Evolutionary conservation across 164 flowering plant species (phyloP), one percentile per base, ranked within the genome.

Genomic region (Piper betle): DNA sequence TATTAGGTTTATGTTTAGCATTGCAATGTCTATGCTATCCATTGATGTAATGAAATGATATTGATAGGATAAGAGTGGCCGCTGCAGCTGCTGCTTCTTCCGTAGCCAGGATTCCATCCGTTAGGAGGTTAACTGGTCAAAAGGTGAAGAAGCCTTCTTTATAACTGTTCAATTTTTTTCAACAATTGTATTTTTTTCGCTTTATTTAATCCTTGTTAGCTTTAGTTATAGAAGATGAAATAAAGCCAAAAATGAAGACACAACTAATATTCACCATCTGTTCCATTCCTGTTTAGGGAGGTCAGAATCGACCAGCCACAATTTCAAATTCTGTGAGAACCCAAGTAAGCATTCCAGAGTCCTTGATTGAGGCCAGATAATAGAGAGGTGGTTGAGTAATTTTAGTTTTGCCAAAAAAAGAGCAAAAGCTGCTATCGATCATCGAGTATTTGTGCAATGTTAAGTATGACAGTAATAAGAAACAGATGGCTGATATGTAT

Each of bases 61-160:
- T 60, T 20, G 8, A n/a, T 71, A 84, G 90, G 72, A 84, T 82
- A 77, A 79, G 85, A 50, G 90, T 84, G 10, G 86, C 81, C 59
- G 87, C 86, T 25, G 86, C 80, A 4, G 89, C 84, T 0, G 89
- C 84, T 55, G 86, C 84, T 69, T 82, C 86, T 38, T 79, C 75
- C 38, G 77, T 84, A 48, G 90, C 90, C 39, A 79, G 90, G 54
- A 79, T 79, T 38, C 86, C 87, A 64, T 79, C 85, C 4, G 63
- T 11, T 40, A 73, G 83, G 69, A 82, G 78, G 67, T 64, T 79
- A 55, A 75, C 65, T 57, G 72, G 69, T 42, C 81, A 78, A 61
- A 82, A 77, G 65, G 74, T 70, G 33, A 25, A 2, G 33, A 25
- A 55, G 66, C 82, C 68, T 5, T 41, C 53, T 54, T 9, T 17